phyloP scores from a whole-genome alignment of 1,139 yeast species.

The Trichomonascaceae sp. region DNA sequence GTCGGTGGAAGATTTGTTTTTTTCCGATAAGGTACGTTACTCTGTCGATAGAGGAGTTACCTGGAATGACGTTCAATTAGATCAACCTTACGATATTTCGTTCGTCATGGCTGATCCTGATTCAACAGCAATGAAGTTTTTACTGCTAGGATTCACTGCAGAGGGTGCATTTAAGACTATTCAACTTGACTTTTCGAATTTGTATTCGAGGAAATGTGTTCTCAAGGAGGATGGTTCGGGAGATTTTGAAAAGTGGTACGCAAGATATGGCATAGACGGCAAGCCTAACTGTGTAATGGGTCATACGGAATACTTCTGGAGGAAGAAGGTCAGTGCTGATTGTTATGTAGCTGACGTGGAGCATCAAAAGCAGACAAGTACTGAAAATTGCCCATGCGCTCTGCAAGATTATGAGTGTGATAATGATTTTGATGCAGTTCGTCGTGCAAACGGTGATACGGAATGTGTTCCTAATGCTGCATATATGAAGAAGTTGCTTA shows the following conservation, averaged over 20 bases:
- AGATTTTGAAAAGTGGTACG: slow-evolving; percentile 68
- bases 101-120: slow-evolving; percentile 59
- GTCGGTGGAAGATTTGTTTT: slow-evolving; percentile 44
- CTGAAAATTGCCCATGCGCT: slow-evolving; percentile 62
- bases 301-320: slow-evolving; percentile 54
- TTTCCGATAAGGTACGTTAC: slow-evolving; percentile 35
- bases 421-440: slow-evolving; percentile 41
- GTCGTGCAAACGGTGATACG: slow-evolving; percentile 36
- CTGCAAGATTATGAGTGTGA: slow-evolving; percentile 69
- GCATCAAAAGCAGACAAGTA: slow-evolving; percentile 51
- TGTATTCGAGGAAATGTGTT: slow-evolving; percentile 37
- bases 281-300: slow-evolving; percentile 69
- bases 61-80: slow-evolving; percentile 54
- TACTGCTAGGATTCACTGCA: slow-evolving; percentile 45
- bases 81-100: slow-evolving; percentile 42
- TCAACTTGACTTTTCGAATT: slow-evolving; percentile 56
- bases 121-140: slow-evolving; percentile 60
- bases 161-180: slow-evolving; percentile 29
- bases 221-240: slow-evolving; percentile 43
- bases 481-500: slow-evolving; percentile 13
- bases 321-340: slow-evolving; percentile 63
- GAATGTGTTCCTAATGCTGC: slow-evolving; percentile 50
- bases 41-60: slow-evolving; percentile 71
- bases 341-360: slow-evolving; percentile 62
- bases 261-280: slow-evolving; percentile 45